A percentile compares a stretch with the other conserved stretches of the same genome.
Conservation (phyloP, 176 grass and related monocot genomes). For the Avena insularis region DNA sequence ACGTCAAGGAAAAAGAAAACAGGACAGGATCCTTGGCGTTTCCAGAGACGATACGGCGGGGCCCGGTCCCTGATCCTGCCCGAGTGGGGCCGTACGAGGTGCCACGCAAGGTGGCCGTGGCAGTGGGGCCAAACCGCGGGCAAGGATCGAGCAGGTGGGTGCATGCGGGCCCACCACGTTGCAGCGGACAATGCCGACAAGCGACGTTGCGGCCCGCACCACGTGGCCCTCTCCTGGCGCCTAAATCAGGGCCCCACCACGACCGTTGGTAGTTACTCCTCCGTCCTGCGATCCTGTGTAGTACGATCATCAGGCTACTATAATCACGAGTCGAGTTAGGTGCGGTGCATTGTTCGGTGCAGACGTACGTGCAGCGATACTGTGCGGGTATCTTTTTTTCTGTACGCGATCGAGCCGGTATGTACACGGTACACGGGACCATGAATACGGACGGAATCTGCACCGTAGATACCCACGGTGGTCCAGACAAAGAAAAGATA, state of each 20-base stretch:
- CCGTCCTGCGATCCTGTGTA: not conserved
- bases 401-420: not conserved
- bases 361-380: not conserved
- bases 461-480: not conserved
- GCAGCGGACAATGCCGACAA: constrained; percentile 4
- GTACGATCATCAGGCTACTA: not conserved
- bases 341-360: not conserved
- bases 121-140: not conserved
- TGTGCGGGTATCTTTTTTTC: not conserved
- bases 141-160: not conserved
- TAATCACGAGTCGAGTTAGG: not conserved
- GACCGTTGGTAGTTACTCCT: constrained; percentile 63
- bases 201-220: not conserved
- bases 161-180: constrained; percentile 38
- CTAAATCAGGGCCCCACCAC: not conserved
- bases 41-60: not conserved
- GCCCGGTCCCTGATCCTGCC: not conserved
- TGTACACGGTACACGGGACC: not conserved
- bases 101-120: constrained; percentile 31
- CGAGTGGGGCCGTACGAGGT: not conserved
- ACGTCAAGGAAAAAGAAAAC: not conserved
- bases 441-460: not conserved
- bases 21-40: constrained; percentile 27
- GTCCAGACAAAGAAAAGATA: too few species aligned
- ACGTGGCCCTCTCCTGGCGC: constrained; percentile 23